Evolutionary conservation across 352 stramenopile genomes (phyloP).

Genomic region (Globisporangium recalcitrans): DNA sequence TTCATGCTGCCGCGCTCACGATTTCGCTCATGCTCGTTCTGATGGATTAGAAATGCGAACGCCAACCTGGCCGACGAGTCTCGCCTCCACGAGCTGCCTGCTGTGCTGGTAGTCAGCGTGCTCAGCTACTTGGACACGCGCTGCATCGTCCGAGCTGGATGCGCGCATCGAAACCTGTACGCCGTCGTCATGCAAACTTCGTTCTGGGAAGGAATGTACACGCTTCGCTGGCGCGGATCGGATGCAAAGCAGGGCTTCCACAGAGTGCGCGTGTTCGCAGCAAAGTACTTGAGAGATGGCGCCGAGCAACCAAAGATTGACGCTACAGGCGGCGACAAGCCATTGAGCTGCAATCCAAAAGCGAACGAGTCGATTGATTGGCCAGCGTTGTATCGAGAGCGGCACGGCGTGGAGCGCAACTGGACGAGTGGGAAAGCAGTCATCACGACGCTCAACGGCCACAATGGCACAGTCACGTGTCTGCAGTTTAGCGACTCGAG

Average conservation of each 20-base stretch:
- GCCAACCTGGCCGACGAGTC: not conserved
- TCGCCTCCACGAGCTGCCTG: constrained; percentile 15
- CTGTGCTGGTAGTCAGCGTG: constrained; percentile 16
- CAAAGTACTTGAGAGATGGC: constrained; percentile 2
- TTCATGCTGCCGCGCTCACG: not conserved
- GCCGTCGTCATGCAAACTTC: constrained; percentile 13
- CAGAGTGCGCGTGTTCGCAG: constrained; percentile 10
- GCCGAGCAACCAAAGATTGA: not conserved
- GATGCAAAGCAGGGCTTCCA: constrained; percentile 15
- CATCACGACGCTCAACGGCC: constrained; percentile 25
- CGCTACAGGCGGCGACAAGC: not conserved
- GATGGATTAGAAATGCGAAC: not conserved
- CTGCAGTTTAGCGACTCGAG: constrained; percentile 21
- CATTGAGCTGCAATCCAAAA: not conserved
- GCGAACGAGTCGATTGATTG: constrained; percentile 9
- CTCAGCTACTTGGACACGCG: constrained; percentile 17
- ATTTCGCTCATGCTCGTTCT: not conserved
- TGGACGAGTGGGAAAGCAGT: constrained; percentile 19
- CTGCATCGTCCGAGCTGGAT: constrained; percentile 11
- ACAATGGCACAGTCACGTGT: constrained; percentile 27
- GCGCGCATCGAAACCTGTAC: constrained; percentile 18
- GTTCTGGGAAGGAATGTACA: constrained; percentile 23
- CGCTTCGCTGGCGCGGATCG: constrained; percentile 13
- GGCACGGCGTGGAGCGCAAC: constrained; percentile 24
- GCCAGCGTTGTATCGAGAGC: constrained; percentile 19